These are phyloP conservation scores for Aristolochia contorta DNA, from an alignment of 164 flowering plant species.

Conservation along the genomic window DNA sequence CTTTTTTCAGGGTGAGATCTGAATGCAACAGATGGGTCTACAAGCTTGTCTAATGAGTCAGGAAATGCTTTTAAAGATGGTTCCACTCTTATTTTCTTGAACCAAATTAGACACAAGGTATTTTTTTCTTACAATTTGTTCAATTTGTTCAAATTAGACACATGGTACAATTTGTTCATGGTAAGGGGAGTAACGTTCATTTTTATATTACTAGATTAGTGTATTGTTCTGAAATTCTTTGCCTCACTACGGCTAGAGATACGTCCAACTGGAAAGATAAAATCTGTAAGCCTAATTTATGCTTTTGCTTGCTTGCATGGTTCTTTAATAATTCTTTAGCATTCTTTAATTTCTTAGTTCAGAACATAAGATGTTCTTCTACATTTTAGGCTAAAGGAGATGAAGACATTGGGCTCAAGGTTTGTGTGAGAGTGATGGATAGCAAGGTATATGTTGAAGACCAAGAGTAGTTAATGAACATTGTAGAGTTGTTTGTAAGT, in stretches of 20 bases:
- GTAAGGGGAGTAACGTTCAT: neutral
- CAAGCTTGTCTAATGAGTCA: conserved; percentile 99
- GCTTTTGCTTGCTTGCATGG: no score
- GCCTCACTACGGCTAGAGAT: conserved; percentile 96
- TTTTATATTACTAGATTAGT: conserved; percentile 55
- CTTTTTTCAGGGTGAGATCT: conserved; percentile 69
- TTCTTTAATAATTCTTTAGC: no score
- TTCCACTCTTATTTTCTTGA: conserved; percentile 81
- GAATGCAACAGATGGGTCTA: conserved; percentile 98
- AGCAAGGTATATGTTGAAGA: no score
- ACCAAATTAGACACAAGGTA: conserved; percentile 95
- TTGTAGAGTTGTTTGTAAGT: no score
- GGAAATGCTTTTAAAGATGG: conserved; percentile 99
- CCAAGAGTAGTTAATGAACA: no score
- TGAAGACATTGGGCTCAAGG: no score
- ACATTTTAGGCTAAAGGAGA: no score
- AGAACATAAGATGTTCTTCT: no score
- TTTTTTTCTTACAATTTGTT: conserved; percentile 1
- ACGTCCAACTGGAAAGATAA: conserved; percentile 87
- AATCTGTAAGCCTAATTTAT: conserved; percentile 61
- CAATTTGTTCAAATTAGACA: no score
- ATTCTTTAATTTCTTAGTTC: no score
- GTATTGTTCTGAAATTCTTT: conserved; percentile 94
- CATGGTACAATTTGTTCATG: neutral
- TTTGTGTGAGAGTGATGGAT: no score